Evolutionary conservation across 805 yeast genomes (phyloP), one percentile per base, ranked within the genome.

Genomic region (Allodekkera sacchari): DNA sequence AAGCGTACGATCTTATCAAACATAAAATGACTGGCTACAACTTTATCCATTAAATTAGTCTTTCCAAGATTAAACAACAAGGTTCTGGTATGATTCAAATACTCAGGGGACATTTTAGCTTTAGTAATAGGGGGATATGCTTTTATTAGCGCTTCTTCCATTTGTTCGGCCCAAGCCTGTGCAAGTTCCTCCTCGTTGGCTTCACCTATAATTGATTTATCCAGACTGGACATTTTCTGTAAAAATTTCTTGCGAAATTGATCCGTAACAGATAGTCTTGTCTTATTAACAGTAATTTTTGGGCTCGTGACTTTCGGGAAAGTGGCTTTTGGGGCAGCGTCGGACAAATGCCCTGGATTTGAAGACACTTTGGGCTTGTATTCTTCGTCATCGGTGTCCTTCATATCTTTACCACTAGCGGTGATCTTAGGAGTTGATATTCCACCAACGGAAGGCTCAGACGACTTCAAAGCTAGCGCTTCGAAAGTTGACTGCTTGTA

Each of bases 1-100:
- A 83, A 63, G 21, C 61, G 64, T 3, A 78, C 87, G 27, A 85
- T 60, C 40, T 76, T 68, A 11, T 59, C 61, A 26, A 82, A 69
- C 1, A 73, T 57, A 18, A 83, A 57, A 14, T 64, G 61, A 19
- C 71, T 66, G 22, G 66, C 61, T 21, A 78, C 55, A 4, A 88
- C 67, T 35, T 77, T 73, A 18, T 60, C 58, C 42, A 84, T 68
- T 27, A 77, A 69, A 28, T 61, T 60, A 43, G 77, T 80, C 54
- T 76, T 82, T 35, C 48, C 52, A 36, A 75, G 61, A 53, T 77
- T 77, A 50, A 74, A 76, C 50, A 70, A 64, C 35, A 79, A 63
- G 31, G 80, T 66, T 53, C 95, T 61, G 46, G 81, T 71, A 56
- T 77, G 74, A 43, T 74, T 82, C 31, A 81, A 64, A 58, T 88